A percentile compares a stretch with the other conserved stretches of the same genome.
Conservation (phyloP, 202 grass and related monocot species). For the Panicum virgatum region DNA sequence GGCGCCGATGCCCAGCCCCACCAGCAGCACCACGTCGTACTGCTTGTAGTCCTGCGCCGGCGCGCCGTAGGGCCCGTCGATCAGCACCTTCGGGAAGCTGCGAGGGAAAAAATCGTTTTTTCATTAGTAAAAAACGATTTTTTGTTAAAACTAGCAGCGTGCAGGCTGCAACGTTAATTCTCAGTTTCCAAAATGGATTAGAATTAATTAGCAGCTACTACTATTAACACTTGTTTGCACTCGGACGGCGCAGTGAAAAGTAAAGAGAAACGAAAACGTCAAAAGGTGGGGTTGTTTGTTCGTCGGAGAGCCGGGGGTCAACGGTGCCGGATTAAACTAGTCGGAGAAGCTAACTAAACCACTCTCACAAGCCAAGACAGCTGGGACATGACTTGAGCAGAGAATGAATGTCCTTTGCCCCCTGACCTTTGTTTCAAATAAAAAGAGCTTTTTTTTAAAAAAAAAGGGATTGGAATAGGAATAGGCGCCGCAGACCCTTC, state of each 20-base stretch:
- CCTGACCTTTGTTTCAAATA: background rate
- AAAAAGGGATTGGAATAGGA: background rate
- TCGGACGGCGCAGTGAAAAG: too few species aligned
- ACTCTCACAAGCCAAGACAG: background rate
- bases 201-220: too few species aligned
- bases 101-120: background rate
- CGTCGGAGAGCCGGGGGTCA: too few species aligned
- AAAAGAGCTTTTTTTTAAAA: too few species aligned
- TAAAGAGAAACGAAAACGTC: background rate
- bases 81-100: constrained; percentile 84
- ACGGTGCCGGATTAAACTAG: background rate
- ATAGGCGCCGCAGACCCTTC: background rate
- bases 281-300: too few species aligned
- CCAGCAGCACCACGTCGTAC: constrained; percentile 82
- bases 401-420: constrained; percentile 28
- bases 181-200: too few species aligned
- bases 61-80: constrained; percentile 89
- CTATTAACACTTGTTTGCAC: too few species aligned
- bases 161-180: background rate
- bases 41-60: constrained; percentile 92
- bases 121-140: too few species aligned
- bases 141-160: too few species aligned
- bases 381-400: background rate
- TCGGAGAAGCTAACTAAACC: background rate
- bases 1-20: constrained; percentile 88